A percentile compares a stretch with the other conserved stretches of the same genome.
These are phyloP conservation scores for Coemansia sp. DNA, from an alignment of 192 early-diverging fungal genomes.

Conservation along the genomic window DNA sequence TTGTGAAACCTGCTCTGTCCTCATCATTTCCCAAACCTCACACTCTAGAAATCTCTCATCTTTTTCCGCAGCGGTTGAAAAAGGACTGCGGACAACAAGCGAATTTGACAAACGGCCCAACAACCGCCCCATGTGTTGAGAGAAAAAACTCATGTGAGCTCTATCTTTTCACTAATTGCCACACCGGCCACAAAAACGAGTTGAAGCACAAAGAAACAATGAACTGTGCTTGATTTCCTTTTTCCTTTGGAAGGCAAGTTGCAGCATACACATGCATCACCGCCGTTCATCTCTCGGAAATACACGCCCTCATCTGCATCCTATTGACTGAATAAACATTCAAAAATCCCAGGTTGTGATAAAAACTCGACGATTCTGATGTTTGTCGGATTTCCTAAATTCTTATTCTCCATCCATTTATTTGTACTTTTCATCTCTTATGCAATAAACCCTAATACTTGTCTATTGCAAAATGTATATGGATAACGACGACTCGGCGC, in stretches of 20 bases:
- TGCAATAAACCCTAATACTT: slow-evolving; percentile 5
- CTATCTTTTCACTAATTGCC: not conserved
- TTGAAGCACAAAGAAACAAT: not conserved
- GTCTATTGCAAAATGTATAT: not conserved
- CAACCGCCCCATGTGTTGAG: too few species aligned
- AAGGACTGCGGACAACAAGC: too few species aligned
- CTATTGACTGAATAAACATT: not conserved
- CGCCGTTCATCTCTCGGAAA: not conserved
- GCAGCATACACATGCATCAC: not conserved
- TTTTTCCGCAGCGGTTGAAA: too few species aligned
- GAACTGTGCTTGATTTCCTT: not conserved
- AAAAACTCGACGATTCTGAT: not conserved
- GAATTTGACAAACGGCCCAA: too few species aligned
- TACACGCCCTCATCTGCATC: not conserved
- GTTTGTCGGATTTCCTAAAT: slow-evolving; percentile 10
- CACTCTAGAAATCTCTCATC: too few species aligned
- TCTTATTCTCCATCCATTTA: not conserved
- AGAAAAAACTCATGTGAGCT: not conserved
- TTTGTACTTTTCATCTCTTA: not conserved
- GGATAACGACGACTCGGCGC: not conserved
- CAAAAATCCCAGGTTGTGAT: not conserved
- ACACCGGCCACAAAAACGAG: not conserved
- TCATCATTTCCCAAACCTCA: too few species aligned
- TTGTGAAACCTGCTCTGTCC: too few species aligned
- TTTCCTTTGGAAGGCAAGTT: not conserved